These are phyloP conservation scores for Tricholoma sp. DNA, from an alignment of 768 basidiomycete genomes.

Conservation along the genomic window DNA sequence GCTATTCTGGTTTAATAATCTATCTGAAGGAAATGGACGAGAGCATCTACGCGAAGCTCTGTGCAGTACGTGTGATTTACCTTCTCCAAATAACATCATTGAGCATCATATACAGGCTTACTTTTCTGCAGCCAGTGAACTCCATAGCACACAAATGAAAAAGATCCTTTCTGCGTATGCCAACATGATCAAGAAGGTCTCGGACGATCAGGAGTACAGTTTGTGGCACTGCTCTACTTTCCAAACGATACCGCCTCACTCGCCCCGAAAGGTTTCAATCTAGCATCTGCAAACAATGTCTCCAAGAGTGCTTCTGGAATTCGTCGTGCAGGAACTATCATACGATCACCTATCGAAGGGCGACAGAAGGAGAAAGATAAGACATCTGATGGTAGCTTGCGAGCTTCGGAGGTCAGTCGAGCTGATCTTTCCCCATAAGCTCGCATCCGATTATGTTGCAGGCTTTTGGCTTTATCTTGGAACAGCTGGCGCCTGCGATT, in stretches of 20 bases:
- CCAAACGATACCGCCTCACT: not conserved
- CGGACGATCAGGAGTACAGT: conserved; percentile 76
- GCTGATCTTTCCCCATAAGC: not conserved
- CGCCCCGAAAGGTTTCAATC: conserved; percentile 38
- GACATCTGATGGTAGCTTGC: conserved; percentile 51
- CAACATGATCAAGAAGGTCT: conserved; percentile 54
- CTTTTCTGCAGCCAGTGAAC: conserved; percentile 78
- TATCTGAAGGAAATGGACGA: conserved; percentile 98
- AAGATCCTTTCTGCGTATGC: conserved; percentile 58
- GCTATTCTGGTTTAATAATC: conserved; percentile 85
- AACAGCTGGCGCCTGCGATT: conserved; percentile 72
- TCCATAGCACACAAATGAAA: conserved; percentile 81
- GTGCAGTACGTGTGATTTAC: conserved; percentile 57
- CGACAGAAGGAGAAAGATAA: conserved; percentile 58
- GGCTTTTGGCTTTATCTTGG: conserved; percentile 72
- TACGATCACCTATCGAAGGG: conserved; percentile 70
- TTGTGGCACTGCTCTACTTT: conserved; percentile 10
- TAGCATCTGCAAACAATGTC: conserved; percentile 32
- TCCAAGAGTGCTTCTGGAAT: conserved; percentile 55
- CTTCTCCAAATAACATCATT: not conserved
- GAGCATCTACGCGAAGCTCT: conserved; percentile 78
- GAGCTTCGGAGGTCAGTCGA: conserved; percentile 63
- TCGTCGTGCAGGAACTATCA: conserved; percentile 79
- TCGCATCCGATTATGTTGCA: conserved; percentile 24
- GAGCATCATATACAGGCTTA: conserved; percentile 59